These are phyloP conservation scores for Crithidia acanthocephali DNA, from an alignment of 208 protist species.

Conservation along the genomic window DNA sequence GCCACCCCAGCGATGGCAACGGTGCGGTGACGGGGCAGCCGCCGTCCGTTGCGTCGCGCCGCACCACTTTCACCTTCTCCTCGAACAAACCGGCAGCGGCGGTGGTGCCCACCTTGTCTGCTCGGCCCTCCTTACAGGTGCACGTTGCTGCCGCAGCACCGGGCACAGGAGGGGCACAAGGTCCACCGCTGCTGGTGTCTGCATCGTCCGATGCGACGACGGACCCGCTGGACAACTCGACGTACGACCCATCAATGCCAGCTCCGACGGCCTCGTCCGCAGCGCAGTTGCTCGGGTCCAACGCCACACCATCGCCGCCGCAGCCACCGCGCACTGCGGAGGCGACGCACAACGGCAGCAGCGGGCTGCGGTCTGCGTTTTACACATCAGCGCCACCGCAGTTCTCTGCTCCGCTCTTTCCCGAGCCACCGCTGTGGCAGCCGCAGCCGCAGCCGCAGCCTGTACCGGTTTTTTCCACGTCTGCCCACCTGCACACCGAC, in stretches of 20 bases:
- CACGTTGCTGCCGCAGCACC: background rate
- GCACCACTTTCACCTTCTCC: slow-evolving; percentile 46
- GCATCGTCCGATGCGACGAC: background rate
- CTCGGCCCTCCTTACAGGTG: slow-evolving; percentile 12
- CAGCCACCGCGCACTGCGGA: background rate
- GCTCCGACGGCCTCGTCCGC: background rate
- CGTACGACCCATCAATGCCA: slow-evolving; percentile 36
- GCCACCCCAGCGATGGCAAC: background rate
- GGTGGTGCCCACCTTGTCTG: background rate
- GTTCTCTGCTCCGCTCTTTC: slow-evolving; percentile 45
- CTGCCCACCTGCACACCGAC: background rate
- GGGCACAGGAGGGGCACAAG: background rate
- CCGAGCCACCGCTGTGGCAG: slow-evolving; percentile 36
- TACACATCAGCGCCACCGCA: slow-evolving; percentile 2
- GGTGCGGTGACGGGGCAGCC: background rate
- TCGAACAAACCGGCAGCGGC: background rate
- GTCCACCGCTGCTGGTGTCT: background rate
- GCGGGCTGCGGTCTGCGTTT: background rate
- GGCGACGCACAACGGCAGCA: too few species aligned
- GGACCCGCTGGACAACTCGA: slow-evolving; percentile 25
- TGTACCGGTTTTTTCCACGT: too few species aligned
- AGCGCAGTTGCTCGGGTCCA: background rate
- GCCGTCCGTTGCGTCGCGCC: slow-evolving; percentile 16
- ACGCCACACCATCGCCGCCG: too few species aligned
- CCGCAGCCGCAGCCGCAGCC: background rate